Percentiles rank a stretch among this genome's conserved stretches.
phyloP scores from a whole-genome alignment of 106 monocot species.

The Acanthochlamys bracteata region DNA sequence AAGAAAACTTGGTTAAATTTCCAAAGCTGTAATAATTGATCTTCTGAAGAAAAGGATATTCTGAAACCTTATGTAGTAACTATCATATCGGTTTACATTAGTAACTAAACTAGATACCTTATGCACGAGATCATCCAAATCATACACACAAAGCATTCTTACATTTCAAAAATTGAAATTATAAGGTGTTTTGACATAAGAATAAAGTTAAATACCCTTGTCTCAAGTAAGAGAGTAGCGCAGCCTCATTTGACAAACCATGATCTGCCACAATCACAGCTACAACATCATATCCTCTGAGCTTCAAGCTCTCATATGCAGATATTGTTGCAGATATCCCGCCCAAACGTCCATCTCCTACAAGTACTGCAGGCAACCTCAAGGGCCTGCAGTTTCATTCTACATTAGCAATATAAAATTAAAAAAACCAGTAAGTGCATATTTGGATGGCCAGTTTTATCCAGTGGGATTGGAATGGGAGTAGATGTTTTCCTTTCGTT shows the following conservation, averaged over 20 bases:
- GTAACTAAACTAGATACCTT: too few relatives aligned
- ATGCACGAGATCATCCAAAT: too few relatives aligned
- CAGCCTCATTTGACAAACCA: constrained; percentile 61
- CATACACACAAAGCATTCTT: too few relatives aligned
- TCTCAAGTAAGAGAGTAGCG: constrained; percentile 69
- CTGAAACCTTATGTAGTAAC: too few relatives aligned
- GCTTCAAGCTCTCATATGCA: constrained; percentile 78
- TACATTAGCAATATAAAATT: neutral
- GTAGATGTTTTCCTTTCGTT: too few relatives aligned
- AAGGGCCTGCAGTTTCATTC: constrained; percentile 43
- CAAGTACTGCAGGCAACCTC: constrained; percentile 79
- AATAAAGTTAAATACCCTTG: constrained; percentile 39
- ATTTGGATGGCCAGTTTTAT: too few relatives aligned
- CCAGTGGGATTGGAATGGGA: too few relatives aligned
- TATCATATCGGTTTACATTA: too few relatives aligned
- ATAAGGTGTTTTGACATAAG: too few relatives aligned
- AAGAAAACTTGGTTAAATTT: constrained; percentile 11
- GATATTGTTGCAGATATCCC: constrained; percentile 90
- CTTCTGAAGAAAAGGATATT: too few relatives aligned
- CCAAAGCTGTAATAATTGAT: too few relatives aligned
- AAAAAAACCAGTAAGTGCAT: neutral
- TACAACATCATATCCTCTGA: constrained; percentile 88
- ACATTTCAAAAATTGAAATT: too few relatives aligned
- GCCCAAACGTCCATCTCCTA: constrained; percentile 93
- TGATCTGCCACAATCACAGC: constrained; percentile 74